Conservation (phyloP, 495 filamentous ascomycete species). For the Podospora tetraspora region DNA sequence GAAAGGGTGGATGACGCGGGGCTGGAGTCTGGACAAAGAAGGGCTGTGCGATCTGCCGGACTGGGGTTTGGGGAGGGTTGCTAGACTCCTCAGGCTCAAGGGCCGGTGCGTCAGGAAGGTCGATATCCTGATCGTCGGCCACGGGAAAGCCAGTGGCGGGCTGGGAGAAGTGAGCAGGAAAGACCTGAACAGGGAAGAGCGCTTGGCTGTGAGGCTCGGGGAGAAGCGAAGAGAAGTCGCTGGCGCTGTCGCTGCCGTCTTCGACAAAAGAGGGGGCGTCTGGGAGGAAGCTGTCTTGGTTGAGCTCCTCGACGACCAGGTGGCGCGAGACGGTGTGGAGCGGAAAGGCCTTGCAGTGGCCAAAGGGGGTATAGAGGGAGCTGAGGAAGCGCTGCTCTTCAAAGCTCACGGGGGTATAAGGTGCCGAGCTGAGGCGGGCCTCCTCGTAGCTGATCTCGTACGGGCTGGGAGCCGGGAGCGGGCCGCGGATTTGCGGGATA, state of each 20-base stretch:
- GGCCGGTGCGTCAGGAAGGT: neutral
- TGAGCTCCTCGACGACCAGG: neutral
- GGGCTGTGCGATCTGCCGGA: neutral
- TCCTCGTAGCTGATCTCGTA: neutral
- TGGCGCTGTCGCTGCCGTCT: neutral
- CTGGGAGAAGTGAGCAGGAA: neutral
- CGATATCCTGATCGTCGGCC: neutral
- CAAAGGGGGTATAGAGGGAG: neutral
- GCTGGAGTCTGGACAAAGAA: neutral
- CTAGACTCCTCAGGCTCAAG: too few species aligned
- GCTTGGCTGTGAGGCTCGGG: neutral
- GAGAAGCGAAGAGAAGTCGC: too few species aligned
- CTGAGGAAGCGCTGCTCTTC: neutral
- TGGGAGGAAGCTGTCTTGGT: neutral
- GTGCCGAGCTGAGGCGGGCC: neutral
- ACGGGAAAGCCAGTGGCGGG: neutral
- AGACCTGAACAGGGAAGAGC: neutral
- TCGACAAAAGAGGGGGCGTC: neutral
- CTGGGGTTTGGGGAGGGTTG: neutral
- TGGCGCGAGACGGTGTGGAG: neutral
- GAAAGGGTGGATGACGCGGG: neutral
- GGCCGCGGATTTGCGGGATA: neutral
- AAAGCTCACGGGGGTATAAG: neutral
- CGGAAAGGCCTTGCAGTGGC: neutral
- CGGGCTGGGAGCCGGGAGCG: neutral